Conservation (phyloP, 805 yeast species). For the Metschnikowia colocasiae region DNA sequence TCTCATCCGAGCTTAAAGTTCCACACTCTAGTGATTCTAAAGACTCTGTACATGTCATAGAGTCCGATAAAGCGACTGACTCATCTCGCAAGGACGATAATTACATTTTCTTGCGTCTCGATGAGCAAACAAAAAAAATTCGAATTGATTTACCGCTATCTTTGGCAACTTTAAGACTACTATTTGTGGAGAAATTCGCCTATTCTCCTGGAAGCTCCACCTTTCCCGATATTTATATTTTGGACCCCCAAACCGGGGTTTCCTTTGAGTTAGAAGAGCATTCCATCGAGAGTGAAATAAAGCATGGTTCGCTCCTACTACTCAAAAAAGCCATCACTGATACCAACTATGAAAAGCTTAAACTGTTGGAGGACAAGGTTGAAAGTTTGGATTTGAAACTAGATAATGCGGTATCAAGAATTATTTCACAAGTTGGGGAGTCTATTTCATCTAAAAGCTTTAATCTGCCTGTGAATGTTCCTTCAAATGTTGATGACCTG, state of each 20-base stretch:
- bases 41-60: not conserved
- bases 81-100: not conserved
- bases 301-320: constrained; percentile 43
- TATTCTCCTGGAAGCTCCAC: constrained; percentile 67
- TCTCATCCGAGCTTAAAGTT: constrained; percentile 9
- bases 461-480: not conserved
- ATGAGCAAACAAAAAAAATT: constrained; percentile 55
- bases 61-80: not conserved
- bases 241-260: constrained; percentile 55
- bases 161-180: constrained; percentile 53
- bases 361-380: constrained; percentile 8
- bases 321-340: not conserved
- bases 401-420: constrained; percentile 8
- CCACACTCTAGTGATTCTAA: not conserved
- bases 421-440: constrained; percentile 12
- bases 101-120: constrained; percentile 48
- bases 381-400: constrained; percentile 9
- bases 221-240: constrained; percentile 77
- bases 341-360: constrained; percentile 1
- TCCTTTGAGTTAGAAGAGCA: constrained; percentile 80
- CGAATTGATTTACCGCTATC: constrained; percentile 44
- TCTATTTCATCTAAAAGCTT: constrained; percentile 1
- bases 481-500: not conserved
- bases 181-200: constrained; percentile 85
- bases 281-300: constrained; percentile 50